These are phyloP conservation scores for Oryza coarctata DNA, from an alignment of 176 grass and related monocot species.

Conservation along the genomic window DNA sequence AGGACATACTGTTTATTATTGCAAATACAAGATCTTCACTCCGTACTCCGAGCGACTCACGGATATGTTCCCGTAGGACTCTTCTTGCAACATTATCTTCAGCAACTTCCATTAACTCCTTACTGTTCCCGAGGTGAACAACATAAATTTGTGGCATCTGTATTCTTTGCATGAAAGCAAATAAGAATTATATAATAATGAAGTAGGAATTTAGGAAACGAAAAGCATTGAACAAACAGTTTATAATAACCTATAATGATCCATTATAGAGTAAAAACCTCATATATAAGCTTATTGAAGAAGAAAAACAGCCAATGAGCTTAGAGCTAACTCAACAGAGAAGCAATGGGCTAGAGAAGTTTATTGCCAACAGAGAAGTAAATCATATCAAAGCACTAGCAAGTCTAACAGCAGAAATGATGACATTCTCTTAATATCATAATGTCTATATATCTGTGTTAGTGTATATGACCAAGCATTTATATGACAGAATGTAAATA, in stretches of 20 bases:
- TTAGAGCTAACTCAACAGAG: conserved; percentile 2
- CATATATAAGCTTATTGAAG: background rate
- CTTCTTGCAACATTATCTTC: conserved; percentile 74
- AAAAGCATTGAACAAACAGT: background rate
- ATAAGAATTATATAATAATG: conserved; percentile 24
- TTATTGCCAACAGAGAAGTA: background rate
- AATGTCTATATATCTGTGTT: background rate
- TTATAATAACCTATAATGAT: conserved; percentile 19
- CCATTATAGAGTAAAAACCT: conserved; percentile 3
- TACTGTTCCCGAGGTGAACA: conserved; percentile 94
- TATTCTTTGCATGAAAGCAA: conserved; percentile 60
- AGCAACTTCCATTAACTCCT: conserved; percentile 88
- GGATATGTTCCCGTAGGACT: conserved; percentile 77
- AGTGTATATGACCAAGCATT: conserved; percentile 13
- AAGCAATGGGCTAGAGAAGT: conserved; percentile 8
- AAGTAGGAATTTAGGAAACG: conserved; percentile 21
- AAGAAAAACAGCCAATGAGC: conserved; percentile 27
- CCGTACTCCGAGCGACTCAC: conserved; percentile 61
- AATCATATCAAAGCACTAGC: conserved; percentile 4
- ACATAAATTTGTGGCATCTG: conserved; percentile 95
- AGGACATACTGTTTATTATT: conserved; percentile 89
- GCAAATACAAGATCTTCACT: conserved; percentile 93
- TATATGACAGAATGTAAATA: conserved; percentile 4
- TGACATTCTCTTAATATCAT: conserved; percentile 18
- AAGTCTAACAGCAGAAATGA: background rate